Base-by-base conservation (phyloP, 768 basidiomycete species). In the Boletus edulis region DNA sequence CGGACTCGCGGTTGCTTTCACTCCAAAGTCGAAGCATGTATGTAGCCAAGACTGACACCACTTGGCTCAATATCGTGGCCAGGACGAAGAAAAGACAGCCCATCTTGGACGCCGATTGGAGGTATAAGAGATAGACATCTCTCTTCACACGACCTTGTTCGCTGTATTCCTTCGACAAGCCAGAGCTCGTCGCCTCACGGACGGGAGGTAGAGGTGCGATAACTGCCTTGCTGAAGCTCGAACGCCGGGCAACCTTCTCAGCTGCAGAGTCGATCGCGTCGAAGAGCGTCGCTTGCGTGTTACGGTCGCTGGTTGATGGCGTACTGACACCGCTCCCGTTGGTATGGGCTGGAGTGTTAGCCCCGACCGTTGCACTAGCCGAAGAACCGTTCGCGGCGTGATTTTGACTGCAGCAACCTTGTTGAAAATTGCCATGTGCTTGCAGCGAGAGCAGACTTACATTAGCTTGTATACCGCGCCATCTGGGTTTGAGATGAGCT, bases 121-220 rank as follows among this genome's bases (percentile, higher is more conserved):
- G 79, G 65, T 97, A 97, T 53, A 84, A 74, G 47, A 72, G 65
- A 68, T 97, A 97, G 2, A 97, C 91, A 7, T 80, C 73, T 14
- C 67, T 62, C 70, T 93, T 93, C 53, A 96, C 94, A 24, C 79
- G 81, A 5, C 94, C 94, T 65, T 87, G 85, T 62, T 94, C 91
- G 50, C 75, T 78, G 67, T 91, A 87, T 66, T 91, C 89, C 62
- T 84, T 83, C 15, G 78, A 76, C 14, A 83, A 67, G 2, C 83
- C 86, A 27, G 75, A 71, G 0, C 77, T 73, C 31, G 72, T 60
- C 3, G 72, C 62, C 12, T 73, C 68, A 18, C 78, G 77, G 2
- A 75, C 59, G 11, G 76, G 63, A 3, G 76, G 67, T 10, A 72
- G 67, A 13, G 73, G 63, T 11, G 77, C 81, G 35, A 87, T 63